A percentile compares a stretch with the other conserved stretches of the same genome.
Evolutionary conservation across 192 early-diverging fungal genomes (phyloP).

Genomic region (Coemansia sp.): DNA sequence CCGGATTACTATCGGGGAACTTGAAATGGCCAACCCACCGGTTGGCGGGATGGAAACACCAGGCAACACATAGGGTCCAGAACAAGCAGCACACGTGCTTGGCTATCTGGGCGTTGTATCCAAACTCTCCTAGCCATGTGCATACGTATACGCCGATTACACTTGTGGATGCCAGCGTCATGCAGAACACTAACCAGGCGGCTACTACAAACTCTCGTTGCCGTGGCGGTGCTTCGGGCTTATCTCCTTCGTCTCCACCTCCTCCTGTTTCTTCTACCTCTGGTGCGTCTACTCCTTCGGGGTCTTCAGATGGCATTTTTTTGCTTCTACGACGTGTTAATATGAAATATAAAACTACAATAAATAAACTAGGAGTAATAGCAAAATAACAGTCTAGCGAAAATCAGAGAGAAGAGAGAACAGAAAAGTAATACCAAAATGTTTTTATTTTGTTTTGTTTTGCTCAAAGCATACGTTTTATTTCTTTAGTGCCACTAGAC

Average conservation of each 20-base stretch:
- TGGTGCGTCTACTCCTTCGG: not conserved
- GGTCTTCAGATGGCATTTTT: not conserved
- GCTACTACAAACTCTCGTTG: not conserved
- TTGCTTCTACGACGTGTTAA: not conserved
- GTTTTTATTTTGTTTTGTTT: too few relatives aligned
- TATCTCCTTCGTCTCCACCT: not conserved
- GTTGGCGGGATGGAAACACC: slow-evolving; percentile 1
- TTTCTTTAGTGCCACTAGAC: too few relatives aligned
- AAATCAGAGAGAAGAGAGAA: too few relatives aligned
- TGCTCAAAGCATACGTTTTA: too few relatives aligned
- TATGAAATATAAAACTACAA: too few relatives aligned
- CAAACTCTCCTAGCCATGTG: slow-evolving; percentile 11
- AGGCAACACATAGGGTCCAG: not conserved
- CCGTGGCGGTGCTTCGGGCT: not conserved
- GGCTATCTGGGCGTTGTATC: slow-evolving; percentile 13
- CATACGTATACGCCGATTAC: not conserved
- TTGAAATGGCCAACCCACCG: slow-evolving; percentile 4
- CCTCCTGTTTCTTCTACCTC: not conserved
- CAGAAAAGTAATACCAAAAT: too few relatives aligned
- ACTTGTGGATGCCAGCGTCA: not conserved
- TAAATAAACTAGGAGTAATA: too few relatives aligned
- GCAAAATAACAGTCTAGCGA: too few relatives aligned
- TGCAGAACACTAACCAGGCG: not conserved
- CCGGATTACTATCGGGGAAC: slow-evolving; percentile 4
- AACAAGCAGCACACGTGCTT: not conserved